Evolutionary conservation across 2,329 filamentous ascomycete species (phyloP), one percentile per base, ranked within the genome.

Genomic region (Fusarium compactum): DNA sequence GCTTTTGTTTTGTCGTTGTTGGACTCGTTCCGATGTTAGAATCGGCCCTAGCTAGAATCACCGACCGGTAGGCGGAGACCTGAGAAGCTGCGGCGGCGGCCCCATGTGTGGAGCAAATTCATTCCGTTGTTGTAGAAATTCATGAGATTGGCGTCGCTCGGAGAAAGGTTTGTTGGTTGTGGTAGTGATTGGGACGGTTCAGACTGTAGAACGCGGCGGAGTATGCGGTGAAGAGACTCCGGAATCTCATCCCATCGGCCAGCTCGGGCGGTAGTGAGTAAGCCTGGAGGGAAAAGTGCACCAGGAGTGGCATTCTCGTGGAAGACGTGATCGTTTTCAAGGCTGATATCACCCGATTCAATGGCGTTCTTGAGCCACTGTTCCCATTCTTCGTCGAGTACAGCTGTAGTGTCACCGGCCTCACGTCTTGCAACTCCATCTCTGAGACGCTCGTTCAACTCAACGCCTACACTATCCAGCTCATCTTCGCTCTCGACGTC

Each of bases 301-400:
- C 79, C 73, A 22, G 79, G 78, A 22, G 64, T 74, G 60, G 68
- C 78, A 44, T 67, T 71, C 24, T 66, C 73, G 66, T 71, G 77
- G 72, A 80, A 76, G 78, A 76, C 72, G 78, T 79, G 81, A 47
- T 84, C 82, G 7, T 82, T 80, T 27, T 86, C 76, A 52, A 83
- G 82, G 20, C 84, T 81, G 40, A 89, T 79, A 58, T 86, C 82
- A 63, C 90, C 90, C 8, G 86, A 84, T 74, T 92, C 90, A 51
- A 91, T 86, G 45, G 87, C 89, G 73, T 90, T 89, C 79, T 92
- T 92, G 65, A 92, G 82, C 87, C 90, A 93, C 77, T 91, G 89
- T 78, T 93, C 91, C 90, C 89, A 92, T 73, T 91, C 90, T 67
- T 91, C 89, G 75, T 92, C 90, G 70, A 92, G 84, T 27, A 88